Conservation (phyloP, 2,329 filamentous ascomycete species). For the Ramichloridium luteum region DNA sequence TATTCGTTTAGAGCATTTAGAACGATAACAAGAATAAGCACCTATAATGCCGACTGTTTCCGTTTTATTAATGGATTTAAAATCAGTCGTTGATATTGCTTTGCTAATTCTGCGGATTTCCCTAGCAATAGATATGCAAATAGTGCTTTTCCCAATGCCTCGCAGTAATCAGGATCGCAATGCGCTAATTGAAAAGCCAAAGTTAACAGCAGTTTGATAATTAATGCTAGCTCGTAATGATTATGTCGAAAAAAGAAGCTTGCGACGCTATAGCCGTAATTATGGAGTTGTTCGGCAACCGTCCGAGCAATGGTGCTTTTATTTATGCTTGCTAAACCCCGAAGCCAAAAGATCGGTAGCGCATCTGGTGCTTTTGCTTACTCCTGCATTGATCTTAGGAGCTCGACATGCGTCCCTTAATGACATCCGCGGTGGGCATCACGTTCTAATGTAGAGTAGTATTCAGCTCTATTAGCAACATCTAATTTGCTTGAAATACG, state of each 20-base stretch:
- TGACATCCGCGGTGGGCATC: constrained; percentile 1
- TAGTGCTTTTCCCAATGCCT: constrained; percentile 1
- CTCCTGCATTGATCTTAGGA: constrained; percentile 1
- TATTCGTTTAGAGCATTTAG: constrained; percentile 1
- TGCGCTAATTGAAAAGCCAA: constrained; percentile 1
- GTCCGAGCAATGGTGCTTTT: constrained; percentile 1
- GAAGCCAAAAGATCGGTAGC: constrained; percentile 1
- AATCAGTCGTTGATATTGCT: constrained; percentile 1
- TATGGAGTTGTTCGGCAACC: not conserved
- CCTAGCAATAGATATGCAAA: constrained; percentile 1
- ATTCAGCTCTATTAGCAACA: constrained; percentile 1
- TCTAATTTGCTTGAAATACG: not conserved
- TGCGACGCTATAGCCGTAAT: not conserved
- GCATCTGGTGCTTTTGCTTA: constrained; percentile 1
- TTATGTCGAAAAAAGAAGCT: constrained; percentile 1
- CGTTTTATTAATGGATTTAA: not conserved
- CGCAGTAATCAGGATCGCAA: not conserved
- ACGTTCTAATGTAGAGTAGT: constrained; percentile 1
- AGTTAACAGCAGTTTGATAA: constrained; percentile 1
- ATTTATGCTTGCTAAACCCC: not conserved
- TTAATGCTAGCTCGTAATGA: constrained; percentile 1
- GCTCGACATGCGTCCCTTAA: constrained; percentile 1
- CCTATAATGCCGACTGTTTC: constrained; percentile 1
- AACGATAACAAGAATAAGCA: constrained; percentile 1
- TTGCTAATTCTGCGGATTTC: constrained; percentile 1